Evolutionary conservation across 139 green algal genomes (phyloP), one percentile per base, ranked within the genome.

Genomic region (Picochlorum costavermella): DNA sequence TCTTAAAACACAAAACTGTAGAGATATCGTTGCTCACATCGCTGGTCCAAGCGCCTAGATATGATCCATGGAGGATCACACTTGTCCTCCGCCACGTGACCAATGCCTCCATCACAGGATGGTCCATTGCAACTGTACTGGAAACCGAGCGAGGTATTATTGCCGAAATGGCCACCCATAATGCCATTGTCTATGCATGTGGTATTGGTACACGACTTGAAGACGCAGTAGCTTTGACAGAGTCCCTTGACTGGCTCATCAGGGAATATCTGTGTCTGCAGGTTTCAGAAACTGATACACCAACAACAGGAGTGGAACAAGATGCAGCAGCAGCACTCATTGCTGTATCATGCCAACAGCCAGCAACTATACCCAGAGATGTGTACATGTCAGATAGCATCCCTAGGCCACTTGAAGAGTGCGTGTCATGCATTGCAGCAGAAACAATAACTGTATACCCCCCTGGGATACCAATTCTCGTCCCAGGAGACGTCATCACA

Each of bases 391-490:
- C 33, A 40, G 33, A 40, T 40, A 40, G 33, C 33, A 40, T 40
- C 5, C 5, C 8, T 9, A 40, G 9, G 33, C 33, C 33, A 40
- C 33, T 40, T 40, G 33, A 11, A 9, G 5, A 40, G 33, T 40
- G 5, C 11, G 8, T 40, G 3, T 40, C 33, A 6, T 40, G 33
- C 11, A 33, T 83, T 10, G 78, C 67, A 14, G 88, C 85, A 12
- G 90, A 96, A 70, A 69, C 94, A 46, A 45, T 96, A 60, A 90
- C 83, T 61, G 89, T 90, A 4, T 96, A 96, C 65, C 90, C 90
- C 1, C 90, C 90, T 1, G 90, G 90, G 10, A 83, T 96, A 25
- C 89, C 90, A 12, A 55, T 81, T 6, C 28, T 89, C 23, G 64
- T 90, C 16, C 90, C 90, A 12, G 90, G 90, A 13, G 90, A 96